Conservation (phyloP, 192 early-diverging fungal species). For the Linnemannia exigua region DNA sequence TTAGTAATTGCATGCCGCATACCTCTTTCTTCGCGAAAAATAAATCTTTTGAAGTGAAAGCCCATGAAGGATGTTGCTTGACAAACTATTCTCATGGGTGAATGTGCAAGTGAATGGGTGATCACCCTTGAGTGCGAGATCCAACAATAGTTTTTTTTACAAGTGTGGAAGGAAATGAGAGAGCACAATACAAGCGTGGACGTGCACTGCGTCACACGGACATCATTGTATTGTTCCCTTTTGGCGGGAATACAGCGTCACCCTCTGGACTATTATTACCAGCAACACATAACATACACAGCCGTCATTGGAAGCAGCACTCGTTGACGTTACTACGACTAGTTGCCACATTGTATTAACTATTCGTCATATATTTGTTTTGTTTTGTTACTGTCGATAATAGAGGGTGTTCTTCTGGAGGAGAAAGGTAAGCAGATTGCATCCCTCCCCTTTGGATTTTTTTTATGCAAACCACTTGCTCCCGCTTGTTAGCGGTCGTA, state of each 20-base stretch:
- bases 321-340: background rate
- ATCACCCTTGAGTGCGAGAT: background rate
- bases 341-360: background rate
- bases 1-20: background rate
- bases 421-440: constrained; percentile 58
- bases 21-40: background rate
- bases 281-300: background rate
- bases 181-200: no score
- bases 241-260: background rate
- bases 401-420: constrained; percentile 67
- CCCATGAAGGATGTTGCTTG: background rate
- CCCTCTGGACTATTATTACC: background rate
- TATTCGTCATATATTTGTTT: background rate
- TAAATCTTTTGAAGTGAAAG: background rate
- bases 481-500: background rate
- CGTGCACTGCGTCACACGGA: background rate
- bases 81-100: background rate
- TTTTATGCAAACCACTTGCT: background rate
- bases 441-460: background rate
- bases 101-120: background rate
- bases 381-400: background rate
- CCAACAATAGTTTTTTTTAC: background rate
- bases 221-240: background rate
- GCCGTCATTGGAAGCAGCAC: background rate
- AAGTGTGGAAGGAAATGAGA: background rate